These are phyloP conservation scores for Candida neerlandica DNA, from an alignment of 1,139 yeast genomes.

Conservation along the genomic window DNA sequence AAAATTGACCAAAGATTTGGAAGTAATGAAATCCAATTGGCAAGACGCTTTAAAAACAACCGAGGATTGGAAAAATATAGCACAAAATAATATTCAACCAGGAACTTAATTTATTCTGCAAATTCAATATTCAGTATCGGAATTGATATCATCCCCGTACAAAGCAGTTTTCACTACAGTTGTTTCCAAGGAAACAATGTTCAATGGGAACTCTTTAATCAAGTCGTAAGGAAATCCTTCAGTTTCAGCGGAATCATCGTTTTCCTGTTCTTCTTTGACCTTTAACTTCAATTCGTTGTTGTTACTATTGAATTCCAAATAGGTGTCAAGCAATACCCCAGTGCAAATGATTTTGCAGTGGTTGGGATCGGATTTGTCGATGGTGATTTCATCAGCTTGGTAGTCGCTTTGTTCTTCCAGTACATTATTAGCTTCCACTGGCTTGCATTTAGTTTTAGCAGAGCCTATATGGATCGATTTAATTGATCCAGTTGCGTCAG, in stretches of 20 bases:
- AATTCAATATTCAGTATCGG: neutral
- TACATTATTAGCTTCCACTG: neutral
- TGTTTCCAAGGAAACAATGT: constrained; percentile 33
- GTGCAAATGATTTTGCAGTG: constrained; percentile 29
- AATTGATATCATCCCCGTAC: neutral
- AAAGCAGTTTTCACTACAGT: constrained; percentile 25
- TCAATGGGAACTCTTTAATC: constrained; percentile 36
- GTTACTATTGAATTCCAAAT: constrained; percentile 23
- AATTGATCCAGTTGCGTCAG: constrained; percentile 9
- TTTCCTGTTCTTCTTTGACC: constrained; percentile 18
- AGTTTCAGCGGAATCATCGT: constrained; percentile 9
- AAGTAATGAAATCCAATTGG: constrained; percentile 41
- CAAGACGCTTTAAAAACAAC: constrained; percentile 47
- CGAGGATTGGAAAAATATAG: constrained; percentile 47
- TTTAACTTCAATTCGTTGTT: constrained; percentile 23
- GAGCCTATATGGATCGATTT: constrained; percentile 12
- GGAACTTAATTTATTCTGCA: neutral
- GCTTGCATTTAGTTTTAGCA: constrained; percentile 1
- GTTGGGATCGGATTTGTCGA: constrained; percentile 17
- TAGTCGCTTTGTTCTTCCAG: neutral
- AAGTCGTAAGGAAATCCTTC: constrained; percentile 17
- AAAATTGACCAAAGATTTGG: constrained; percentile 39
- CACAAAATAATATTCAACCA: constrained; percentile 2
- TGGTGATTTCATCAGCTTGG: constrained; percentile 6
- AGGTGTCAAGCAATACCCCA: constrained; percentile 35